A percentile compares a stretch with the other conserved stretches of the same genome.
phyloP scores from a whole-genome alignment of 1,284 basidiomycete genomes.

The Cryptococcus deneoformans region DNA sequence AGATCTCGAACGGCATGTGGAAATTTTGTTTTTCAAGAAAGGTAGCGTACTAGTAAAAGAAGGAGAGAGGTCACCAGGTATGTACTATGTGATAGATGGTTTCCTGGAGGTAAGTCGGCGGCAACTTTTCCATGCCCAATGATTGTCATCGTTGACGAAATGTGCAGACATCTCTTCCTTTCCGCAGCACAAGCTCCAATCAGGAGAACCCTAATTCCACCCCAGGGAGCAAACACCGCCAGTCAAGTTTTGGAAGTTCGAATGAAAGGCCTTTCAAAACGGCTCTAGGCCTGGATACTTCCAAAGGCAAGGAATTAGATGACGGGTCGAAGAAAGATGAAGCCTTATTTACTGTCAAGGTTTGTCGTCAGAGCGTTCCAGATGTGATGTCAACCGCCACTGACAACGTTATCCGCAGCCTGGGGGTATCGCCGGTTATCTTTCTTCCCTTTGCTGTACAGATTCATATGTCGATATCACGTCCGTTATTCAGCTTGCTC shows the following conservation, averaged over 20 bases:
- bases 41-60: constrained; percentile 84
- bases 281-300: constrained; percentile 29
- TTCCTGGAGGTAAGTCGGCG: constrained; percentile 73
- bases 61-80: constrained; percentile 71
- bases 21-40: constrained; percentile 88
- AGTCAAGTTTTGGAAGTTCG: constrained; percentile 12
- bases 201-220: constrained; percentile 18
- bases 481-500: constrained; percentile 13
- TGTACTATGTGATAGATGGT: constrained; percentile 98
- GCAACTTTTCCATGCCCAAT: neutral
- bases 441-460: constrained; percentile 89
- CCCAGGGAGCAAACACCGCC: constrained; percentile 13
- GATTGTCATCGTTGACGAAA: too few relatives aligned
- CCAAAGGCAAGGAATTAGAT: neutral
- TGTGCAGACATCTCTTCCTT: too few relatives aligned
- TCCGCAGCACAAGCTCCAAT: neutral
- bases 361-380: constrained; percentile 3
- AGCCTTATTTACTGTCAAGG: constrained; percentile 85
- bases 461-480: constrained; percentile 92
- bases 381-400: too few relatives aligned
- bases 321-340: constrained; percentile 40
- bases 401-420: constrained; percentile 56
- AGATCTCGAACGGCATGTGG: constrained; percentile 90
- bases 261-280: constrained; percentile 33
- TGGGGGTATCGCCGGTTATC: constrained; percentile 97